Evolutionary conservation across 2,329 filamentous ascomycete genomes (phyloP).

Genomic region (Talaromyces sp.): DNA sequence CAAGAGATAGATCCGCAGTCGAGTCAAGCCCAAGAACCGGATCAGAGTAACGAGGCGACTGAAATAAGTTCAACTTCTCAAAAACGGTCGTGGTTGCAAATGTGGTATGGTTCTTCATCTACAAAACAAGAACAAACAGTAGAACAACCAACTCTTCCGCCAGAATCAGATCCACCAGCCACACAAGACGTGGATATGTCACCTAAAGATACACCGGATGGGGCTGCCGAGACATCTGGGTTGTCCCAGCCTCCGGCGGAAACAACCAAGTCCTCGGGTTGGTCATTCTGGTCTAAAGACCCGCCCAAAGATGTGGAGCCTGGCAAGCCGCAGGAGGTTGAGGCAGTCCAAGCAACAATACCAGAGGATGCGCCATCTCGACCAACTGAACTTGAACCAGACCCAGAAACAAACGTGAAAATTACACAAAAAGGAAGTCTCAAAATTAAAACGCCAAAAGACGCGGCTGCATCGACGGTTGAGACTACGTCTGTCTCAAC

Average conservation of each 20-base stretch:
- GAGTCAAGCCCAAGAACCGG: conserved; percentile 11
- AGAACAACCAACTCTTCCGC: conserved; percentile 13
- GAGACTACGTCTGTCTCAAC: conserved; percentile 20
- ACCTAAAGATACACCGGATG: conserved; percentile 20
- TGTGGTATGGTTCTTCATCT: conserved; percentile 42
- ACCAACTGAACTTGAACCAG: conserved; percentile 19
- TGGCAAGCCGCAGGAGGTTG: conserved; percentile 28
- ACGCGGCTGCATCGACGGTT: conserved; percentile 20
- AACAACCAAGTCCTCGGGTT: conserved; percentile 37
- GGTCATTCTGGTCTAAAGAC: conserved; percentile 48
- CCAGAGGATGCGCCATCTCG: conserved; percentile 22
- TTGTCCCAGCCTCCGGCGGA: conserved; percentile 26
- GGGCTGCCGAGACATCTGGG: conserved; percentile 24
- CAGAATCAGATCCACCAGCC: conserved; percentile 12
- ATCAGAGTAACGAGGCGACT: conserved; percentile 1
- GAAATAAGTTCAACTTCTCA: conserved; percentile 25
- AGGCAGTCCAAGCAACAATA: conserved; percentile 28
- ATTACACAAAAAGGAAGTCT: conserved; percentile 31
- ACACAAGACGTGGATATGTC: conserved; percentile 19
- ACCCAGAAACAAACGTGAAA: conserved; percentile 28
- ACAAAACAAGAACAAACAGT: conserved; percentile 29
- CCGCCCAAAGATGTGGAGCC: conserved; percentile 28
- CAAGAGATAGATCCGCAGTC: conserved; percentile 5
- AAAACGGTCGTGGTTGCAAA: conserved; percentile 50
- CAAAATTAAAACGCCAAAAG: conserved; percentile 34